phyloP scores from a whole-genome alignment of 768 basidiomycete genomes.

The Suillus occidentalis region DNA sequence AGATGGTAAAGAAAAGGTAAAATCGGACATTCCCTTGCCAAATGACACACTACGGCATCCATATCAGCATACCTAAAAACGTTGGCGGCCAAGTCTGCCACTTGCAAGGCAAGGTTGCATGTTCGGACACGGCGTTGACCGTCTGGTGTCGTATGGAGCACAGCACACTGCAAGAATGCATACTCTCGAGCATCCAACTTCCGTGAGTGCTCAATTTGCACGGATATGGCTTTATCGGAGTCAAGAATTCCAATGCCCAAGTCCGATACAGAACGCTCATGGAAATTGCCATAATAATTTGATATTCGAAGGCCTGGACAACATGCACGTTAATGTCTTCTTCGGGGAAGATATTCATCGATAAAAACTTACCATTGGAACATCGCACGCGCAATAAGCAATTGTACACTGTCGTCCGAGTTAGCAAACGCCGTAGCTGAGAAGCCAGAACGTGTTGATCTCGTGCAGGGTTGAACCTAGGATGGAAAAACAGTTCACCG shows the following conservation, averaged over 20 bases:
- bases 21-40: constrained; percentile 74
- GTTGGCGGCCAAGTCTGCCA: constrained; percentile 82
- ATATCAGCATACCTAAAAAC: constrained; percentile 91
- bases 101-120: constrained; percentile 81
- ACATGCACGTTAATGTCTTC: neutral
- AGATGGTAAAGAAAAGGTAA: neutral
- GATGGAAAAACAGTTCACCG: constrained; percentile 90
- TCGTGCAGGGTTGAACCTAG: constrained; percentile 73
- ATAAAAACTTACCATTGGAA: constrained; percentile 63
- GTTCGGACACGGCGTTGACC: constrained; percentile 85
- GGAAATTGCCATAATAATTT: constrained; percentile 73
- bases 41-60: constrained; percentile 73
- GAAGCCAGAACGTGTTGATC: constrained; percentile 68
- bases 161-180: constrained; percentile 82
- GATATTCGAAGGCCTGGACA: constrained; percentile 59
- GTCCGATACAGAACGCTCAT: constrained; percentile 65
- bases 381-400: constrained; percentile 80
- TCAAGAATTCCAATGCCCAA: constrained; percentile 78
- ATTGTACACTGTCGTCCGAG: constrained; percentile 75
- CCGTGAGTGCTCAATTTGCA: constrained; percentile 70
- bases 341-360: neutral
- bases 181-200: constrained; percentile 68
- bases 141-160: constrained; percentile 75
- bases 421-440: constrained; percentile 71
- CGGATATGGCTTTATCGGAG: constrained; percentile 77